Percentiles rank a stretch among this genome's conserved stretches.
phyloP scores from a whole-genome alignment of 2,329 filamentous ascomycete genomes.

The Niveomyces coronatus region DNA sequence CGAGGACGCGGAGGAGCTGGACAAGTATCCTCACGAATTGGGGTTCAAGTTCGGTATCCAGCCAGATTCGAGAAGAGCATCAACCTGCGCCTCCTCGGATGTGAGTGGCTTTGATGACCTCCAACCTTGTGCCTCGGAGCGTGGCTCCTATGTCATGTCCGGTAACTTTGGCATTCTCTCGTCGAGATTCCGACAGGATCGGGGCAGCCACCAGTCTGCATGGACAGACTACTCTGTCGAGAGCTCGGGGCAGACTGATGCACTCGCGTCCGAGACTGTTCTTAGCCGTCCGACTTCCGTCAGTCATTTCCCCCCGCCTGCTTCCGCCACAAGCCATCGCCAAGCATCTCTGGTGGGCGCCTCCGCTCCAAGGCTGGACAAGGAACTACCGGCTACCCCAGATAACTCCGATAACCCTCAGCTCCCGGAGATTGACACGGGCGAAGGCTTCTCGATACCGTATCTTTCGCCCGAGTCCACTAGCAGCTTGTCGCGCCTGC shows the following conservation, averaged over 20 bases:
- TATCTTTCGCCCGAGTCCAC: slow-evolving; percentile 28
- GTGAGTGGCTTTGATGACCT: slow-evolving; percentile 19
- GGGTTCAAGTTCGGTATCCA: slow-evolving; percentile 20
- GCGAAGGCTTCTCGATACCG: slow-evolving; percentile 38
- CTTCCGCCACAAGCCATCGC: slow-evolving; percentile 1
- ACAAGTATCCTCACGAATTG: slow-evolving; percentile 19
- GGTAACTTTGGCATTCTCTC: slow-evolving; percentile 37
- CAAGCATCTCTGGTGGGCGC: not conserved
- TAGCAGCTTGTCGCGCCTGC: slow-evolving; percentile 21
- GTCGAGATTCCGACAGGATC: slow-evolving; percentile 32
- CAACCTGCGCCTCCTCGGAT: slow-evolving; percentile 31
- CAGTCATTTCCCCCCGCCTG: not conserved
- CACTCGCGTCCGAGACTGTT: slow-evolving; percentile 6
- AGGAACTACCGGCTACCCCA: slow-evolving; percentile 17
- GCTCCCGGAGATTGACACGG: slow-evolving; percentile 41
- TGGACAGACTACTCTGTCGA: slow-evolving; percentile 53
- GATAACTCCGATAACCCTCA: slow-evolving; percentile 26
- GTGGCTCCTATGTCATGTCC: slow-evolving; percentile 24
- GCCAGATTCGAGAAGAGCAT: slow-evolving; percentile 25
- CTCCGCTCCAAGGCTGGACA: slow-evolving; percentile 13
- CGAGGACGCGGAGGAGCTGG: slow-evolving; percentile 24
- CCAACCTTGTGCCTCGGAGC: slow-evolving; percentile 17
- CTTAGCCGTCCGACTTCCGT: not conserved
- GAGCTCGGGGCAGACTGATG: slow-evolving; percentile 29
- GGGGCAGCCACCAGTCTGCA: slow-evolving; percentile 44